These are phyloP conservation scores for Epichloe coenophiala DNA, from an alignment of 2,329 filamentous ascomycete species.

Conservation along the genomic window DNA sequence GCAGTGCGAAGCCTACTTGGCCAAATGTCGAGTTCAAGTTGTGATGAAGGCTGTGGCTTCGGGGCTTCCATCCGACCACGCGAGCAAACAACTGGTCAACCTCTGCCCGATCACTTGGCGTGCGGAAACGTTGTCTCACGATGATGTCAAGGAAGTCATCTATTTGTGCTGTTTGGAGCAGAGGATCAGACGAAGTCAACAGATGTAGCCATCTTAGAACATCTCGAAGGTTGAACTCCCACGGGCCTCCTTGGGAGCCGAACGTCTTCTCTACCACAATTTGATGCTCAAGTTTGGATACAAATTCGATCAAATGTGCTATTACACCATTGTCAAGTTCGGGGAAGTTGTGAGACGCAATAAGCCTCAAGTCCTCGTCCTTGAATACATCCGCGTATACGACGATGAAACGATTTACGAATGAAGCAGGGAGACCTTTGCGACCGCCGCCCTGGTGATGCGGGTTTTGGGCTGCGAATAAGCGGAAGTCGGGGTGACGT, in stretches of 20 bases:
- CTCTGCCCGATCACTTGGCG: conserved; percentile 48
- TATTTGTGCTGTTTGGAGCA: conserved; percentile 46
- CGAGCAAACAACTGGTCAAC: conserved; percentile 52
- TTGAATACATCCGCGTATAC: conserved; percentile 91
- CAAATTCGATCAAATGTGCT: conserved; percentile 59
- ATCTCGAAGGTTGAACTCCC: conserved; percentile 92
- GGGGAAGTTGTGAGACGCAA: conserved; percentile 68
- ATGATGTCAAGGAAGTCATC: conserved; percentile 70
- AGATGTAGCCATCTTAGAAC: conserved; percentile 78
- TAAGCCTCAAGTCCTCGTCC: conserved; percentile 65
- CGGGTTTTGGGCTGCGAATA: conserved; percentile 95
- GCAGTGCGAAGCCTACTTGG: conserved; percentile 67
- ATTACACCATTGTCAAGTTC: conserved; percentile 45
- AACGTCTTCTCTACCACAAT: conserved; percentile 47
- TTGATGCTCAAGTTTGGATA: conserved; percentile 64
- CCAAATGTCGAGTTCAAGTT: conserved; percentile 51
- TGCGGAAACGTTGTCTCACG: conserved; percentile 79
- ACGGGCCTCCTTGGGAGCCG: conserved; percentile 59
- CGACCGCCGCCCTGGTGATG: conserved; percentile 93
- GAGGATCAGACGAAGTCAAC: conserved; percentile 32
- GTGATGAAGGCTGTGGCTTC: conserved; percentile 54
- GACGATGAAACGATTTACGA: conserved; percentile 95
- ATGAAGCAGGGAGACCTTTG: conserved; percentile 87
- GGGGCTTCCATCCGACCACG: conserved; percentile 43
- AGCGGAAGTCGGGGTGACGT: conserved; percentile 75